Percentiles rank a stretch among this genome's conserved stretches.
Conservation (phyloP, 1,284 basidiomycete species). For the Ustilago tritici region DNA sequence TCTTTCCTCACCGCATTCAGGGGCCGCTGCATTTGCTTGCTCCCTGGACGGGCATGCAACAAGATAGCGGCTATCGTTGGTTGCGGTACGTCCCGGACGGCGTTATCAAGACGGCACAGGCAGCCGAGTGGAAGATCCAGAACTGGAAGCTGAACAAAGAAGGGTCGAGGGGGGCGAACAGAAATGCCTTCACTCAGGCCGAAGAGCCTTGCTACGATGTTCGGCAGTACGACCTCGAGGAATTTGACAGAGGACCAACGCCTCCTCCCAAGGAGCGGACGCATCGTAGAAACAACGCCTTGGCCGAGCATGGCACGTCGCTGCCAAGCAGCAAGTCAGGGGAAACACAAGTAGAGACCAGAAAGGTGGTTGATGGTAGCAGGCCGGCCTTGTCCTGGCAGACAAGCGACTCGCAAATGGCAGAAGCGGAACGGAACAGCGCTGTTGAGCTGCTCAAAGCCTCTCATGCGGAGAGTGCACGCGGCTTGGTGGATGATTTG, state of each 20-base stretch:
- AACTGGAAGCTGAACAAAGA: conserved; percentile 92
- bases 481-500: conserved; percentile 89
- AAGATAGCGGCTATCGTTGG: conserved; percentile 92
- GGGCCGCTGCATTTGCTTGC: conserved; percentile 90
- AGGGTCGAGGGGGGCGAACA: conserved; percentile 7
- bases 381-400: conserved; percentile 3
- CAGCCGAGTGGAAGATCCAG: conserved; percentile 95
- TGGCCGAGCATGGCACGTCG: neutral
- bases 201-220: neutral
- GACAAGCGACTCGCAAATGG: neutral
- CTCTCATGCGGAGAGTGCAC: conserved; percentile 91
- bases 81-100: conserved; percentile 94
- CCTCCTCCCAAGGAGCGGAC: conserved; percentile 5
- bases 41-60: conserved; percentile 91
- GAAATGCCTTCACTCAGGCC: neutral
- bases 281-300: neutral
- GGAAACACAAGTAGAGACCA: neutral
- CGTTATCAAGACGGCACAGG: conserved; percentile 91
- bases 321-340: neutral
- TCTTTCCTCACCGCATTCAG: conserved; percentile 78
- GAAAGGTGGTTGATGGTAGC: conserved; percentile 9
- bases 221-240: neutral
- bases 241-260: neutral
- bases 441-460: conserved; percentile 85
- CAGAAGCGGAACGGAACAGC: conserved; percentile 58